Evolutionary conservation across 1,284 basidiomycete species (phyloP), one percentile per base, ranked within the genome.

Genomic region (Papiliotrema laurentii): DNA sequence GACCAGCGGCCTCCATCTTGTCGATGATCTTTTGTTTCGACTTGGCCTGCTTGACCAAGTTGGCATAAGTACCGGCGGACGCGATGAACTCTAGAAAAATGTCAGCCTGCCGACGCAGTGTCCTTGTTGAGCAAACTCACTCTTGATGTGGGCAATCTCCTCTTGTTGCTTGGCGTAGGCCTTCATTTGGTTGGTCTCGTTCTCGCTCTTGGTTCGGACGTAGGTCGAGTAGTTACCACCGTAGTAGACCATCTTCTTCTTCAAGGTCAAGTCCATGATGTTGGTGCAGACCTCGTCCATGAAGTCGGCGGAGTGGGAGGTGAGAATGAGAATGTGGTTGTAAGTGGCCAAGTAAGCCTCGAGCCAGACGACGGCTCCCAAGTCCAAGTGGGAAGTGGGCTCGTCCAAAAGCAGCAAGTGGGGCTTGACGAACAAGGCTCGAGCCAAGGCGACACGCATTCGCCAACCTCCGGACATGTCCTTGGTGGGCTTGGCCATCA

Each of bases 1-100:
- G 80, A 63, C 94, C 94, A 13, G 93, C 94, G n/a, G 94, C 94
- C 80, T 97, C 94, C 94, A 98, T 97, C 83, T 98, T 98, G 81
- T 98, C 94, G 75, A 98, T 96, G 59, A 96, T 96, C 76, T 98
- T 97, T 75, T 97, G 94, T 78, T 98, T 98, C 43, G 92, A 97
- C 79, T 98, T 97, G 65, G 94, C 94, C 77, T 98, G 94, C 73
- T 86, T 90, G 68, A 97, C 94, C 63, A 97, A 82, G 76, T 97
- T 98, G 69, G 94, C 94, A 71, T 97, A 97, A 40, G 94, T 97
- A 84, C 94, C 94, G 37, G 94, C 94, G 36, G 89, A 93, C 14
- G 94, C 91, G 63, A 97, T 97, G 81, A 97, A 91, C 70, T 73
- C 87, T 90, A 55, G 19, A 24, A n/a, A n/a, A n/a, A n/a, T 19